These are phyloP conservation scores for Malassezia brasiliensis DNA, from an alignment of 1,284 basidiomycete species.

Conservation along the genomic window DNA sequence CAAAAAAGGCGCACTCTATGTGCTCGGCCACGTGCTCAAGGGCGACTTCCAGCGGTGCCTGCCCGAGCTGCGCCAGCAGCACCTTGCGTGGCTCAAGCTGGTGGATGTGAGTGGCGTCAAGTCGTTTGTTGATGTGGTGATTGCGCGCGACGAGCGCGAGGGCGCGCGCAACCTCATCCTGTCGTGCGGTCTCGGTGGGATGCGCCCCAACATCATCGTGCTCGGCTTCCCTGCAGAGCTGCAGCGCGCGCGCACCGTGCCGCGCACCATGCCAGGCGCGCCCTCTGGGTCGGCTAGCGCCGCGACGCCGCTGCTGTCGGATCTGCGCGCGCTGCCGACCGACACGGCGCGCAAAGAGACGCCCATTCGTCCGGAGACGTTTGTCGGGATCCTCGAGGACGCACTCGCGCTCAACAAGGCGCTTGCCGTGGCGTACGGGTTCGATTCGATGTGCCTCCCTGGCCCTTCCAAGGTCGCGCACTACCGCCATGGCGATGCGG, in stretches of 20 bases:
- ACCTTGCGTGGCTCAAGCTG: slow-evolving; percentile 47
- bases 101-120: slow-evolving; percentile 45
- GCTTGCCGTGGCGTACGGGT: slow-evolving; percentile 42
- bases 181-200: slow-evolving; percentile 43
- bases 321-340: slow-evolving; percentile 33
- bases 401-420: slow-evolving; percentile 47
- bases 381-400: slow-evolving; percentile 47
- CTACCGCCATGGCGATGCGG: slow-evolving; percentile 3
- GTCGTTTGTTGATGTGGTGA: slow-evolving; percentile 45
- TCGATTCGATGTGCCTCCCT: slow-evolving; percentile 36
- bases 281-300: slow-evolving; percentile 10
- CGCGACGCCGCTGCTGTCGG: slow-evolving; percentile 14
- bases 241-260: slow-evolving; percentile 26
- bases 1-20: slow-evolving; percentile 46
- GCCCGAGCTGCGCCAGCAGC: slow-evolving; percentile 39
- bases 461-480: slow-evolving; percentile 14
- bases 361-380: slow-evolving; percentile 39
- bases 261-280: slow-evolving; percentile 4
- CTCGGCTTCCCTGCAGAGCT: slow-evolving; percentile 43
- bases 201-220: slow-evolving; percentile 46
- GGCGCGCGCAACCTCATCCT: slow-evolving; percentile 44
- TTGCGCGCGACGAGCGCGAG: slow-evolving; percentile 43
- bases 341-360: slow-evolving; percentile 37
- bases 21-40: slow-evolving; percentile 45
- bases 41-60: slow-evolving; percentile 45